phyloP scores from a whole-genome alignment of 148 eudicot species.

The Limonium bicolor region DNA sequence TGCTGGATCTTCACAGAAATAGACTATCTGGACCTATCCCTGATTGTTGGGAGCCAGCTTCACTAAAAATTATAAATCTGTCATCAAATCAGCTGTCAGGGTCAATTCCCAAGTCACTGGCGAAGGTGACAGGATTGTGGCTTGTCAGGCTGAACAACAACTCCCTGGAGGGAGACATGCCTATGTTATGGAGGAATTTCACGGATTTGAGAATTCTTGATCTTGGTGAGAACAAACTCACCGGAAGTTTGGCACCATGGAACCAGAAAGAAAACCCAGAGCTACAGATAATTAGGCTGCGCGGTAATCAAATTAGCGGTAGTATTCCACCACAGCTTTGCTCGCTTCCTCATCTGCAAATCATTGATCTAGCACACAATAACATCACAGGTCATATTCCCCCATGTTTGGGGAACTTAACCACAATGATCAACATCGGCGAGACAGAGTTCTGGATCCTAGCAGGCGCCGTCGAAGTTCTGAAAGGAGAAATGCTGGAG shows the following conservation, averaged over 20 bases:
- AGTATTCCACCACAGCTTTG: constrained; percentile 19
- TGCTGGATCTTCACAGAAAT: constrained; percentile 5
- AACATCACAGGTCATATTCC: constrained; percentile 24
- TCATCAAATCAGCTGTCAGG: constrained; percentile 25
- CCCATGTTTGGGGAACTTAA: constrained; percentile 14
- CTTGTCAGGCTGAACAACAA: constrained; percentile 17
- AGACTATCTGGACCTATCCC: constrained; percentile 16
- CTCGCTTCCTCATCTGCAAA: constrained; percentile 11
- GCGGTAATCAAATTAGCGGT: constrained; percentile 14
- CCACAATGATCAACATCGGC: constrained; percentile 1
- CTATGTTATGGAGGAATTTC: background rate
- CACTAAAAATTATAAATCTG: constrained; percentile 1
- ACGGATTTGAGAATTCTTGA: constrained; percentile 11
- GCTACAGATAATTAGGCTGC: constrained; percentile 10
- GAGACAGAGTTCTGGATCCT: background rate
- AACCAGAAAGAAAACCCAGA: background rate
- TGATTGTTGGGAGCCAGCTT: constrained; percentile 6
- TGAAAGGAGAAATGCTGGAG: constrained; percentile 9
- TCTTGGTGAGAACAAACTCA: constrained; percentile 23
- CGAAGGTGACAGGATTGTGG: background rate
- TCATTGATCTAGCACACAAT: constrained; percentile 22
- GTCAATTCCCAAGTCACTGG: constrained; percentile 11
- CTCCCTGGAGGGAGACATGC: constrained; percentile 16
- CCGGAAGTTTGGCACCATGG: constrained; percentile 15
- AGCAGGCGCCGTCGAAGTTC: background rate